phyloP scores from a whole-genome alignment of 2,329 filamentous ascomycete genomes.

The Hypoxylon sp. region DNA sequence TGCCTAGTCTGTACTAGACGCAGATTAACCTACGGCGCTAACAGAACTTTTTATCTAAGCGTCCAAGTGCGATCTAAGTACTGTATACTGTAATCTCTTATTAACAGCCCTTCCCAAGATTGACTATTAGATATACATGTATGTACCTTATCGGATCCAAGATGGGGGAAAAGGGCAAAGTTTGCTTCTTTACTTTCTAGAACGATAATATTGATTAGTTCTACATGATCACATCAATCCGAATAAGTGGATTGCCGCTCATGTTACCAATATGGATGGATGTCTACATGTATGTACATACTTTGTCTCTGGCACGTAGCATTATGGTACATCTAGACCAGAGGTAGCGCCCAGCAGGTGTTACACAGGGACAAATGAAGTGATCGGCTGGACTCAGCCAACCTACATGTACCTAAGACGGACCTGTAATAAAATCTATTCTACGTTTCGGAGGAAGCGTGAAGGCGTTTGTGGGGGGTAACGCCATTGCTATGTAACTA shows the following conservation, averaged over 20 bases:
- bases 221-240: conserved; percentile 29
- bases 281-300: conserved; percentile 11
- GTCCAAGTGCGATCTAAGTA: conserved; percentile 8
- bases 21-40: conserved; percentile 22
- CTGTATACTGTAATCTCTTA: conserved; percentile 6
- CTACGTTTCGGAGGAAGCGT: conserved; percentile 30
- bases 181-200: conserved; percentile 14
- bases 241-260: conserved; percentile 13
- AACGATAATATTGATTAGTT: conserved; percentile 22
- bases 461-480: conserved; percentile 34
- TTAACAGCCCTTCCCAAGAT: conserved; percentile 11
- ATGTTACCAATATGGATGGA: conserved; percentile 15
- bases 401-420: conserved; percentile 25
- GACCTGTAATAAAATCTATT: conserved; percentile 27
- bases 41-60: conserved; percentile 14
- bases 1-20: conserved; percentile 33
- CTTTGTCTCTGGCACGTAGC: conserved; percentile 12
- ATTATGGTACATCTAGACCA: conserved; percentile 13
- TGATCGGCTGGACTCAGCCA: conserved; percentile 3
- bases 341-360: not conserved
- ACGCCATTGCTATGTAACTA: conserved; percentile 35
- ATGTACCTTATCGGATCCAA: conserved; percentile 24
- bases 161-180: conserved; percentile 3
- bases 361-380: not conserved
- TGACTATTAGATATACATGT: too few relatives aligned